phyloP scores from a whole-genome alignment of 2,329 filamentous ascomycete genomes.

The Beauveria pseudobassiana region DNA sequence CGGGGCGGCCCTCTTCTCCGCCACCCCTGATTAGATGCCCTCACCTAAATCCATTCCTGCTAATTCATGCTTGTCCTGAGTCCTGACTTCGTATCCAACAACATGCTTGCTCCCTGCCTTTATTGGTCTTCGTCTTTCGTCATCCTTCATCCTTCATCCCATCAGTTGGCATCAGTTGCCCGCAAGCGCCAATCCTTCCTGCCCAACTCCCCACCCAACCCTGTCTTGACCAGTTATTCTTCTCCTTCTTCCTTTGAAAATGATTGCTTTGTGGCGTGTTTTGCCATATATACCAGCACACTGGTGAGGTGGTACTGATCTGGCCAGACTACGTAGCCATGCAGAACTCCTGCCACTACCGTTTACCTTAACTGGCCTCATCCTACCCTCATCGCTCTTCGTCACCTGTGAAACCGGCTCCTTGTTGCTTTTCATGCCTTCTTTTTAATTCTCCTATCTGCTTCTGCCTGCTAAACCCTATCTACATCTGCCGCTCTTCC shows the following conservation, averaged over 20 bases:
- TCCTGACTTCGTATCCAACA: background rate
- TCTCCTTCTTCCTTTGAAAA: background rate
- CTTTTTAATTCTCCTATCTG: slow-evolving; percentile 3
- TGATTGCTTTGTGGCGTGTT: background rate
- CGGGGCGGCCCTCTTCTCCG: background rate
- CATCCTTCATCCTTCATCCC: background rate
- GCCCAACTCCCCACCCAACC: background rate
- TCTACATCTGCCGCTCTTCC: slow-evolving; percentile 2
- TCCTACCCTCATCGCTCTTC: background rate
- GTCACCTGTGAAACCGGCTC: background rate
- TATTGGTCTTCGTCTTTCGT: background rate
- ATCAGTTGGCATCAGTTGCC: background rate
- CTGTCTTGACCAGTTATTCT: background rate
- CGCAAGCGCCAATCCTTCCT: background rate
- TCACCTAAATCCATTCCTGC: too few species aligned
- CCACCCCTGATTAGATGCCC: background rate
- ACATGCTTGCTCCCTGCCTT: background rate
- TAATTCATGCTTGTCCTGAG: too few species aligned
- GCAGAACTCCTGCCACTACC: background rate
- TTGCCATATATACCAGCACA: background rate
- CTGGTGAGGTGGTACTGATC: background rate
- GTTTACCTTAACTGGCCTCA: background rate
- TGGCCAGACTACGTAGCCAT: background rate
- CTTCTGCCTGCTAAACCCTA: background rate
- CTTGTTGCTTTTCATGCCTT: background rate